phyloP scores from a whole-genome alignment of 2,329 filamentous ascomycete genomes.

The Xylariaceae sp. region DNA sequence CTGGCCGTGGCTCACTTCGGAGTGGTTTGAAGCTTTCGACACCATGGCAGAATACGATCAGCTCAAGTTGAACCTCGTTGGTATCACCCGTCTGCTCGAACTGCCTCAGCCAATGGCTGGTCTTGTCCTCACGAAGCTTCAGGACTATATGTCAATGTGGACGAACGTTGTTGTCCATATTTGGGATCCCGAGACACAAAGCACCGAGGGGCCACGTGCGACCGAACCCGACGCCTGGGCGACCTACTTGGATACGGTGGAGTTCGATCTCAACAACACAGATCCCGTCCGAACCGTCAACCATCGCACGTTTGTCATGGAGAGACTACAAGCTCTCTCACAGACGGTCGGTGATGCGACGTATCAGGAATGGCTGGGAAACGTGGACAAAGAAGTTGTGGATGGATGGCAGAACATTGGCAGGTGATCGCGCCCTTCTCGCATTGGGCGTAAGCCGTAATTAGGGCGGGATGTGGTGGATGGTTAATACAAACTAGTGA shows the following conservation, averaged over 20 bases:
- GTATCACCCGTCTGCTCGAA: slow-evolving; percentile 66
- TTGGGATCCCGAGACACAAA: slow-evolving; percentile 49
- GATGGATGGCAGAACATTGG: slow-evolving; percentile 51
- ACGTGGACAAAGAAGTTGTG: slow-evolving; percentile 70
- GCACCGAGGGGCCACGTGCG: slow-evolving; percentile 37
- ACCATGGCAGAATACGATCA: slow-evolving; percentile 59
- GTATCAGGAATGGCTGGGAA: slow-evolving; percentile 66
- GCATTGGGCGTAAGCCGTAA: background rate
- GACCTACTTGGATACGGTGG: slow-evolving; percentile 50
- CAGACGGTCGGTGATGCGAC: slow-evolving; percentile 53
- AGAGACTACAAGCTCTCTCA: slow-evolving; percentile 56
- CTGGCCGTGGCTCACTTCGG: slow-evolving; percentile 54
- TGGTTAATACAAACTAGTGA: background rate
- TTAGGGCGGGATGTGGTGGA: too few species aligned
- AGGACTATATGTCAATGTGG: slow-evolving; percentile 73
- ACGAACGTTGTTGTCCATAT: slow-evolving; percentile 63
- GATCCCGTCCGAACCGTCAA: slow-evolving; percentile 66
- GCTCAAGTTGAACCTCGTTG: slow-evolving; percentile 68
- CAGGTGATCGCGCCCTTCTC: background rate
- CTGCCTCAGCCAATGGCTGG: slow-evolving; percentile 52
- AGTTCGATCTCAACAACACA: slow-evolving; percentile 47
- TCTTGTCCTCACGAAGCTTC: slow-evolving; percentile 56
- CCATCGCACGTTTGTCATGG: slow-evolving; percentile 58
- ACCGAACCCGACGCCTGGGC: slow-evolving; percentile 43
- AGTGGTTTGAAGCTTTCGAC: slow-evolving; percentile 66